These are phyloP conservation scores for Thymus quinquecostatus DNA, from an alignment of 257 asterid species.

Conservation along the genomic window DNA sequence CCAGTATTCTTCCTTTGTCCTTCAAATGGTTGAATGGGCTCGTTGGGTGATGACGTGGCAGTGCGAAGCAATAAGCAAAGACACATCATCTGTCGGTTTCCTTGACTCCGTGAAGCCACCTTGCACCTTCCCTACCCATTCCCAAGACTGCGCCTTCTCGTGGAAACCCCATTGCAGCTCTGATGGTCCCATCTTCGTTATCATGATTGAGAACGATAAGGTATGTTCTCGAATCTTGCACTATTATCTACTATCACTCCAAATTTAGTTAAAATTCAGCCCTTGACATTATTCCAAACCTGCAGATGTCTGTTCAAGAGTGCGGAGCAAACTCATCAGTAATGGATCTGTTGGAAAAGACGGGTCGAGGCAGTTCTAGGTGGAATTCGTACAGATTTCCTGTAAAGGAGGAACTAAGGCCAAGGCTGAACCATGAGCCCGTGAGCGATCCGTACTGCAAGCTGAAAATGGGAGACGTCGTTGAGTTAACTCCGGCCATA, in stretches of 20 bases:
- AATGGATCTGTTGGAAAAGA: slow-evolving; percentile 66
- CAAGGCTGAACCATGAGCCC: slow-evolving; percentile 68
- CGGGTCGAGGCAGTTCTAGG: slow-evolving; percentile 69
- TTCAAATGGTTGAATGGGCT: slow-evolving; percentile 99
- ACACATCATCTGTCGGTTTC: slow-evolving; percentile 50
- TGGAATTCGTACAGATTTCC: slow-evolving; percentile 68
- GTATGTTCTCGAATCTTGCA: slow-evolving; percentile 37
- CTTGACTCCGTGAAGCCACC: slow-evolving; percentile 59
- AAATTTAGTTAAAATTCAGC: background rate
- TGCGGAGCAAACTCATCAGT: slow-evolving; percentile 73
- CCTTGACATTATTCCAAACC: slow-evolving; percentile 11
- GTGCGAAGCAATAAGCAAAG: slow-evolving; percentile 81
- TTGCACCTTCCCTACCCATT: slow-evolving; percentile 84
- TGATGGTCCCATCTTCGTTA: slow-evolving; percentile 80
- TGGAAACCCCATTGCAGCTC: slow-evolving; percentile 69
- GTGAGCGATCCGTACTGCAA: slow-evolving; percentile 71
- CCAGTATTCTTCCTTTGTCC: slow-evolving; percentile 72
- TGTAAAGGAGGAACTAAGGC: slow-evolving; percentile 85
- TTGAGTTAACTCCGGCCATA: slow-evolving; percentile 85
- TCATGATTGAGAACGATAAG: slow-evolving; percentile 93
- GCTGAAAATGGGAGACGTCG: slow-evolving; percentile 93
- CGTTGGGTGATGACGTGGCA: slow-evolving; percentile 98
- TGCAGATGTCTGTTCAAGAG: slow-evolving; percentile 99
- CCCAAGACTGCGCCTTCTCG: slow-evolving; percentile 75
- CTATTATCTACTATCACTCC: background rate